A percentile compares a stretch with the other conserved stretches of the same genome.
These are phyloP conservation scores for Macrocybe sp. DNA, from an alignment of 1,284 basidiomycete genomes.

Conservation along the genomic window DNA sequence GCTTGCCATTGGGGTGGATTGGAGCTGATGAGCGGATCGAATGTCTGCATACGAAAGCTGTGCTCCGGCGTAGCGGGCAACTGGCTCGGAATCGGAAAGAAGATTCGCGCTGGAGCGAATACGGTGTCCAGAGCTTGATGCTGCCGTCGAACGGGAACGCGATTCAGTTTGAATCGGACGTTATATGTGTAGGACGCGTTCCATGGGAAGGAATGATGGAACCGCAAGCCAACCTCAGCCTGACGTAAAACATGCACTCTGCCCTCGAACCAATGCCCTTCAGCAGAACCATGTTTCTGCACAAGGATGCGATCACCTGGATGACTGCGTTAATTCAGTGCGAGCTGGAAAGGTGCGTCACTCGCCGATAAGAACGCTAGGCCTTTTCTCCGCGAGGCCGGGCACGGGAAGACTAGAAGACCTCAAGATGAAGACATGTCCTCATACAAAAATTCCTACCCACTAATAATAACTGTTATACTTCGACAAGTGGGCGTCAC, in stretches of 20 bases:
- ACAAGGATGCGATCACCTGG: conserved; percentile 52
- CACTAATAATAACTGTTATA: conserved; percentile 39
- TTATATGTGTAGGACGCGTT: conserved; percentile 30
- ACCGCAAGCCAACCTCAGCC: conserved; percentile 47
- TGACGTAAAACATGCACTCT: conserved; percentile 49
- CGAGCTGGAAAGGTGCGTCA: conserved; percentile 1
- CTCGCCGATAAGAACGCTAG: conserved; percentile 56
- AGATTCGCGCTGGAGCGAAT: conserved; percentile 32
- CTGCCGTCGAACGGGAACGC: conserved; percentile 46
- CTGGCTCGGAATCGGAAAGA: conserved; percentile 36
- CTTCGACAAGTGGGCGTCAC: conserved; percentile 29
- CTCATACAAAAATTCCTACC: conserved; percentile 15
- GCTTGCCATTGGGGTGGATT: conserved; percentile 54
- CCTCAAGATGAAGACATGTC: not conserved
- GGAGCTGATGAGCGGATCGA: conserved; percentile 39
- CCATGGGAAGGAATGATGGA: conserved; percentile 42
- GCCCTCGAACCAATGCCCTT: conserved; percentile 51
- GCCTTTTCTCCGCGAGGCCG: conserved; percentile 61
- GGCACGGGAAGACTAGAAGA: conserved; percentile 46
- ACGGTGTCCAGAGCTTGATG: conserved; percentile 49
- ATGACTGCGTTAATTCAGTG: not conserved
- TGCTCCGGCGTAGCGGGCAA: conserved; percentile 11
- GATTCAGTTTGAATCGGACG: conserved; percentile 52
- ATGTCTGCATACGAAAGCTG: conserved; percentile 17
- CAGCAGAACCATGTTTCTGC: conserved; percentile 29